Evolutionary conservation across 129 eudicot genomes (phyloP).

Genomic region (Flaveria linearis): DNA sequence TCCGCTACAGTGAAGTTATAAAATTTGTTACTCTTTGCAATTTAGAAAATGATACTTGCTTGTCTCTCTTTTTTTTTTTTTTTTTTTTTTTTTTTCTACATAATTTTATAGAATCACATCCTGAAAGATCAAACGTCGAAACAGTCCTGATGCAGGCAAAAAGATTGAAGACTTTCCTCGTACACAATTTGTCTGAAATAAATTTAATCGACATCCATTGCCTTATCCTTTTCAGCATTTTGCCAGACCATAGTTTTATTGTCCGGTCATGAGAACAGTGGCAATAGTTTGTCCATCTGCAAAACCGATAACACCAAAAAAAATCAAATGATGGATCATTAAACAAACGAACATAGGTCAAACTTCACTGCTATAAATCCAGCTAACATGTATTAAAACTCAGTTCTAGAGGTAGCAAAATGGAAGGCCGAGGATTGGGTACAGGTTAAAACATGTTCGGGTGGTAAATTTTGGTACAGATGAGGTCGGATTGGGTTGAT

Average conservation of each 20-base stretch:
- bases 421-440: neutral
- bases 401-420: neutral
- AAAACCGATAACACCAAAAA: constrained; percentile 13
- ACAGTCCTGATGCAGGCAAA: neutral
- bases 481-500: neutral
- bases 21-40: neutral
- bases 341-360: neutral
- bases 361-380: neutral
- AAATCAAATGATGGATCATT: neutral
- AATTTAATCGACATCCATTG: constrained; percentile 70
- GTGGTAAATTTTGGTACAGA: neutral
- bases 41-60: neutral
- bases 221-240: constrained; percentile 47
- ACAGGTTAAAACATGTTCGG: neutral
- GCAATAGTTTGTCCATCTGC: constrained; percentile 81
- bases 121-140: neutral
- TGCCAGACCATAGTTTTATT: constrained; percentile 74
- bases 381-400: neutral
- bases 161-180: neutral
- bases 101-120: constrained; percentile 3
- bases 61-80: too few species aligned
- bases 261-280: constrained; percentile 85
- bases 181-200: too few species aligned
- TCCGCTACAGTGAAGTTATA: neutral
- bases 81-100: too few species aligned